phyloP scores from a whole-genome alignment of 345 rosid species.

The Kernera saxatilis region DNA sequence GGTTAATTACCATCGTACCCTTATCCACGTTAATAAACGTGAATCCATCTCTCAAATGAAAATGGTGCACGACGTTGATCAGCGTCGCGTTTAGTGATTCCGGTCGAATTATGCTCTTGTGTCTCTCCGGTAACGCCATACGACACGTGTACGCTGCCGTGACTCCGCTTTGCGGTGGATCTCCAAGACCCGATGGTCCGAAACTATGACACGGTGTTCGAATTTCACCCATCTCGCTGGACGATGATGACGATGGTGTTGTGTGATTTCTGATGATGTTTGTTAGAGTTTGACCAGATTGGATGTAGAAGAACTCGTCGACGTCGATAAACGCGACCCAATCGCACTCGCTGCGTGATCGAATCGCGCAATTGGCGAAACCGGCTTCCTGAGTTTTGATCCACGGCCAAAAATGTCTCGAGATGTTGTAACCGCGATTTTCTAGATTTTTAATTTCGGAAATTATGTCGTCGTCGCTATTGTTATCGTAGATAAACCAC shows the following conservation, averaged over 20 bases:
- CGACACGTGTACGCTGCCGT: constrained; percentile 62
- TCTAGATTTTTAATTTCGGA: constrained; percentile 33
- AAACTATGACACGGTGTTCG: constrained; percentile 58
- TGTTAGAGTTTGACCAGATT: constrained; percentile 29
- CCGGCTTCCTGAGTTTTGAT: constrained; percentile 85
- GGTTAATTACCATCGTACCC: constrained; percentile 52
- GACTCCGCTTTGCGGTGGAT: constrained; percentile 43
- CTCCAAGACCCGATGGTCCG: constrained; percentile 65
- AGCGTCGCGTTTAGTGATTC: constrained; percentile 64
- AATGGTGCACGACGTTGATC: constrained; percentile 80
- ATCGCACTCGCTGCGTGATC: constrained; percentile 47
- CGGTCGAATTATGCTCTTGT: constrained; percentile 72
- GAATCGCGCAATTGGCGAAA: constrained; percentile 70
- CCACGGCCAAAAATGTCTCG: constrained; percentile 85
- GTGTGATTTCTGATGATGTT: constrained; percentile 35
- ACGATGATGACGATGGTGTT: background rate
- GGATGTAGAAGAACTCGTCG: constrained; percentile 61
- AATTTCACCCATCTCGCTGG: constrained; percentile 38
- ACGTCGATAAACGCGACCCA: constrained; percentile 88
- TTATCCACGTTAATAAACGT: constrained; percentile 37
- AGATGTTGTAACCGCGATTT: constrained; percentile 34
- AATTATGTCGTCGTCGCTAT: constrained; percentile 54
- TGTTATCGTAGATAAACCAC: constrained; percentile 82
- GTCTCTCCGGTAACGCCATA: constrained; percentile 51
- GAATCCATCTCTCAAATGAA: constrained; percentile 48